A percentile compares a stretch with the other conserved stretches of the same genome.
phyloP scores from a whole-genome alignment of 2,329 filamentous ascomycete species.

The Paraphoma chrysanthemicola region DNA sequence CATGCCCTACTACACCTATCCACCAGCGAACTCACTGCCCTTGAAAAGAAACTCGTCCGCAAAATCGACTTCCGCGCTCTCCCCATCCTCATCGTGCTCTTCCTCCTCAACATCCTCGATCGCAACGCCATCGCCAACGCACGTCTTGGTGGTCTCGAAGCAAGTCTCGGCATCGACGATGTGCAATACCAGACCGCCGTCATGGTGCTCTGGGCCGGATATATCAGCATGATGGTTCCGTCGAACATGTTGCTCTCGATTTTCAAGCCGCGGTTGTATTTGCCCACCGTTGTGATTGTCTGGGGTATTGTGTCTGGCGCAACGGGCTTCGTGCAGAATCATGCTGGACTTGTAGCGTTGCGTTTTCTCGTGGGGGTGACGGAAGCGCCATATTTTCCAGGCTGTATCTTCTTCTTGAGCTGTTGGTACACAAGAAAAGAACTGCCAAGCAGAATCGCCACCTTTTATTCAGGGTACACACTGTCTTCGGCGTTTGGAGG shows the following conservation, averaged over 20 bases:
- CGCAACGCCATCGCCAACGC: slow-evolving; percentile 39
- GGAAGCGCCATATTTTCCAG: slow-evolving; percentile 28
- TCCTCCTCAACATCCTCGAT: slow-evolving; percentile 40
- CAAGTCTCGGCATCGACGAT: not conserved
- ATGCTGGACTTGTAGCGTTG: slow-evolving; percentile 49
- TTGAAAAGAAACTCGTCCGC: slow-evolving; percentile 39
- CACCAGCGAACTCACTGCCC: slow-evolving; percentile 15
- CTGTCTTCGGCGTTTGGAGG: slow-evolving; percentile 61
- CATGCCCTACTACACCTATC: slow-evolving; percentile 17
- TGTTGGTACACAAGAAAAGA: slow-evolving; percentile 32
- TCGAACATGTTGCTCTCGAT: slow-evolving; percentile 66
- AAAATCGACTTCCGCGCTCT: slow-evolving; percentile 39
- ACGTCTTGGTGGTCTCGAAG: slow-evolving; percentile 32
- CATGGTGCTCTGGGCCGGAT: slow-evolving; percentile 65
- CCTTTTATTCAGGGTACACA: slow-evolving; percentile 63
- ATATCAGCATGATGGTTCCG: slow-evolving; percentile 68
- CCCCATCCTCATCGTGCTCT: slow-evolving; percentile 38
- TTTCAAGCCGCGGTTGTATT: slow-evolving; percentile 61
- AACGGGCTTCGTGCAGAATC: slow-evolving; percentile 57
- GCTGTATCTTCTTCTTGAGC: slow-evolving; percentile 27
- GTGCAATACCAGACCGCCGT: slow-evolving; percentile 34
- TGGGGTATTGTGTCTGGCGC: slow-evolving; percentile 52
- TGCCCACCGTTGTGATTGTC: slow-evolving; percentile 56
- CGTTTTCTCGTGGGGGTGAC: slow-evolving; percentile 51
- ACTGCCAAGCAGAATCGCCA: slow-evolving; percentile 64